phyloP scores from a whole-genome alignment of 768 basidiomycete genomes.

The Trametes punicea region DNA sequence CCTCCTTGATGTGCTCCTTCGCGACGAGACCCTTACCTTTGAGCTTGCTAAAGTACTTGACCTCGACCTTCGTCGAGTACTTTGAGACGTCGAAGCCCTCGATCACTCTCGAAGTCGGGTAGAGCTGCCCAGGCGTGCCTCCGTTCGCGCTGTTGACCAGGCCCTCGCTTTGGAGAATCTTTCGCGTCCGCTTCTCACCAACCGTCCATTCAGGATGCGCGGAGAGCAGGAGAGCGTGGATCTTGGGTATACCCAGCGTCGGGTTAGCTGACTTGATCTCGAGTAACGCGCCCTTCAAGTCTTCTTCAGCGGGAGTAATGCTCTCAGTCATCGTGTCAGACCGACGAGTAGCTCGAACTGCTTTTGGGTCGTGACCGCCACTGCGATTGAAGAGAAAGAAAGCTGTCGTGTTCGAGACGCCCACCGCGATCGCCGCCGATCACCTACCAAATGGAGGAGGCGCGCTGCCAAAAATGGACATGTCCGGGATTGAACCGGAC shows the following conservation, averaged over 20 bases:
- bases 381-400: not conserved
- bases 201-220: slow-evolving; percentile 69
- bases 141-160: slow-evolving; percentile 34
- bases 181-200: slow-evolving; percentile 79
- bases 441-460: not conserved
- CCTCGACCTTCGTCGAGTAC: slow-evolving; percentile 63
- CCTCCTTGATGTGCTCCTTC: slow-evolving; percentile 58
- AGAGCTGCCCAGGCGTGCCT: slow-evolving; percentile 27
- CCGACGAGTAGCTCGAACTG: not conserved
- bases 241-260: slow-evolving; percentile 65
- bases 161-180: slow-evolving; percentile 61
- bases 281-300: slow-evolving; percentile 53
- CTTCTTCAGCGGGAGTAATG: slow-evolving; percentile 54
- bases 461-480: slow-evolving; percentile 9
- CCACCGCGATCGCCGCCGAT: not conserved
- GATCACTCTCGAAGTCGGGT: slow-evolving; percentile 65
- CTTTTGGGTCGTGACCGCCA: no score
- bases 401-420: not conserved
- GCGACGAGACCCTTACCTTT: slow-evolving; percentile 88
- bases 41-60: slow-evolving; percentile 60
- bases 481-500: slow-evolving; percentile 17
- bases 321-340: not conserved
- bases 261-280: slow-evolving; percentile 57
- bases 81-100: slow-evolving; percentile 56
- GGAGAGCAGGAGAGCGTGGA: slow-evolving; percentile 59